Percentiles rank a stretch among this genome's conserved stretches.
These are phyloP conservation scores for Alternaria longipes DNA, from an alignment of 2,329 filamentous ascomycete genomes.

Conservation along the genomic window DNA sequence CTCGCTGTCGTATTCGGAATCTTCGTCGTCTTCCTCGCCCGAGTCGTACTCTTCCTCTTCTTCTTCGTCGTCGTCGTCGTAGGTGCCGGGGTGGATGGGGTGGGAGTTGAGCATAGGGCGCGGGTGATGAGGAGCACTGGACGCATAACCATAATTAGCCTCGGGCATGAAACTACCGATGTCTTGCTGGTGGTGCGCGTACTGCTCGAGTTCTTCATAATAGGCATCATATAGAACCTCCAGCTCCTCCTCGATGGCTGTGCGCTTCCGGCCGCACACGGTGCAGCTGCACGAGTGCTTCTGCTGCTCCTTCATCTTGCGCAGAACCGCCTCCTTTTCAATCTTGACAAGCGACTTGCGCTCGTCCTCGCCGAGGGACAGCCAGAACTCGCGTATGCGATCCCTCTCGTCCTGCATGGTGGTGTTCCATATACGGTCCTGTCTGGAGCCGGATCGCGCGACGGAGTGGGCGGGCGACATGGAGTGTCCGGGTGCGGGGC, in stretches of 20 bases:
- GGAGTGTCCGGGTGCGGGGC: conserved; percentile 52
- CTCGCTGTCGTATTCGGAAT: conserved; percentile 61
- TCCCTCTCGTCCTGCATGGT: conserved; percentile 93
- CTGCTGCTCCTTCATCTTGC: conserved; percentile 99
- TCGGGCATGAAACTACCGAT: conserved; percentile 74
- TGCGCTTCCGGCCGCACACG: conserved; percentile 94
- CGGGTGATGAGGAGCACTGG: conserved; percentile 65
- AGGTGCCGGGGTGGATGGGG: conserved; percentile 71
- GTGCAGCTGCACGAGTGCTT: conserved; percentile 99
- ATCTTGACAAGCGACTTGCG: conserved; percentile 96
- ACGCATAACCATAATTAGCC: conserved; percentile 66
- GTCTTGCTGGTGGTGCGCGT: conserved; percentile 85
- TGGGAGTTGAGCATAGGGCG: conserved; percentile 68
- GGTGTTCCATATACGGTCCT: conserved; percentile 97
- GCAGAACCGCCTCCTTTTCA: conserved; percentile 96
- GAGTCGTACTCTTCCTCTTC: conserved; percentile 61
- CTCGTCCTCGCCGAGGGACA: conserved; percentile 91
- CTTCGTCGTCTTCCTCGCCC: conserved; percentile 64
- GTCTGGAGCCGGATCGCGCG: conserved; percentile 59
- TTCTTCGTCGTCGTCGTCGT: conserved; percentile 57
- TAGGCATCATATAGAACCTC: conserved; percentile 98
- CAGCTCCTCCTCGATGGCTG: conserved; percentile 96
- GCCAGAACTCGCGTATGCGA: conserved; percentile 98
- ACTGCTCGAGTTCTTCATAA: conserved; percentile 97
- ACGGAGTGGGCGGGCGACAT: conserved; percentile 53